Evolutionary conservation across 1,284 basidiomycete species (phyloP).

Genomic region (Microbotryomycetes sp.): DNA sequence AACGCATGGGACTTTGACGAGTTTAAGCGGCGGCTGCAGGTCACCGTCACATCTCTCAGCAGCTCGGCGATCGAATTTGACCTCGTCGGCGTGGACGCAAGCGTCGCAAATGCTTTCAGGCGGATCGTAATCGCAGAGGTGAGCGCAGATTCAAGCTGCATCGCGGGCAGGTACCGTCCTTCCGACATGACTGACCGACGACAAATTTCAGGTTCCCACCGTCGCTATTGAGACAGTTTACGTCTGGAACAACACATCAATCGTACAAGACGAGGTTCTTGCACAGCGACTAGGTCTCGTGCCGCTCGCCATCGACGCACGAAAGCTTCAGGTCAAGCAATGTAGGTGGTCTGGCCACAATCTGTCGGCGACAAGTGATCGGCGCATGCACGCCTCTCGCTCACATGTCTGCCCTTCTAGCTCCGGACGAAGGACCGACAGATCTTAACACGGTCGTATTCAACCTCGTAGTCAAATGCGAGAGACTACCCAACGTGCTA

Average conservation of each 20-base stretch:
- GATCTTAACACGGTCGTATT: slow-evolving; percentile 94
- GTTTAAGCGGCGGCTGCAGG: slow-evolving; percentile 69
- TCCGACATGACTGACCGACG: not conserved
- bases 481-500: slow-evolving; percentile 49
- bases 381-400: not conserved
- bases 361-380: not conserved
- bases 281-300: slow-evolving; percentile 84
- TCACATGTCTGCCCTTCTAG: not conserved
- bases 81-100: slow-evolving; percentile 89
- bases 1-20: slow-evolving; percentile 68
- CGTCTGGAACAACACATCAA: slow-evolving; percentile 90
- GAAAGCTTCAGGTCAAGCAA: slow-evolving; percentile 45
- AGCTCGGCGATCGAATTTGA: slow-evolving; percentile 86
- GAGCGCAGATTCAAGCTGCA: slow-evolving; percentile 30
- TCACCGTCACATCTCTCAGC: slow-evolving; percentile 69
- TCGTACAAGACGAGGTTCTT: slow-evolving; percentile 91
- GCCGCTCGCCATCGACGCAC: slow-evolving; percentile 80
- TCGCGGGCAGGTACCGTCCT: not conserved
- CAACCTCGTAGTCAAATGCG: slow-evolving; percentile 64
- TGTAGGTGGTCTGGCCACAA: slow-evolving; percentile 33
- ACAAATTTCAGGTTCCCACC: slow-evolving; percentile 81
- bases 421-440: slow-evolving; percentile 55
- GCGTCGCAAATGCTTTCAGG: slow-evolving; percentile 89
- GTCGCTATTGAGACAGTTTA: slow-evolving; percentile 91
- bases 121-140: slow-evolving; percentile 92